These are phyloP conservation scores for Penicillium chermesinum DNA, from an alignment of 495 filamentous ascomycete species.

Conservation along the genomic window DNA sequence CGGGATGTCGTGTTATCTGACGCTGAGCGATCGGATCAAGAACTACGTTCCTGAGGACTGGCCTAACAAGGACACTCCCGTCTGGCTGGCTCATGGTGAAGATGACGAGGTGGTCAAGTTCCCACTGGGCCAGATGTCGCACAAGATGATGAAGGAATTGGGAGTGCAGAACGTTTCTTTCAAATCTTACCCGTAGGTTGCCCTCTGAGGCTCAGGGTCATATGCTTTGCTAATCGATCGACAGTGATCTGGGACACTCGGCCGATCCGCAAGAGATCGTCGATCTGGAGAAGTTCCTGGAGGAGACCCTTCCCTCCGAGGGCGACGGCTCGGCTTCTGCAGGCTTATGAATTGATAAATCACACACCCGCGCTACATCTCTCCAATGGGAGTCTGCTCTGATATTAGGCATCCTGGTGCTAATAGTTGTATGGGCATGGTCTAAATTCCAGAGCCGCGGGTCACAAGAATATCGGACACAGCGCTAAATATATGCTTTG, in stretches of 20 bases:
- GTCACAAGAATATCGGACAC: neutral
- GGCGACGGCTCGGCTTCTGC: slow-evolving; percentile 45
- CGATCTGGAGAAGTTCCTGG: slow-evolving; percentile 74
- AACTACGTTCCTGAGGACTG: slow-evolving; percentile 58
- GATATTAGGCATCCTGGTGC: slow-evolving; percentile 40
- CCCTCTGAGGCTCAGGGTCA: neutral
- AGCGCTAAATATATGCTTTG: neutral
- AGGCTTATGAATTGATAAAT: slow-evolving; percentile 43
- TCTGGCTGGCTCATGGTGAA: slow-evolving; percentile 84
- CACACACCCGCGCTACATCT: neutral
- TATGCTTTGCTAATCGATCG: slow-evolving; percentile 13
- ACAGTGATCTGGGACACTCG: slow-evolving; percentile 65
- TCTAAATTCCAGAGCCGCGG: slow-evolving; percentile 10
- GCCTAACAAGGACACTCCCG: slow-evolving; percentile 71
- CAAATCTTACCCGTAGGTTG: slow-evolving; percentile 65
- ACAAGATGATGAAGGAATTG: slow-evolving; percentile 54
- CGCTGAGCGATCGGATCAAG: slow-evolving; percentile 66
- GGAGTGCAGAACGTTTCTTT: slow-evolving; percentile 67
- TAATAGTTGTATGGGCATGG: slow-evolving; percentile 46
- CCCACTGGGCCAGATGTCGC: slow-evolving; percentile 61
- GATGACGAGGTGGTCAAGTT: slow-evolving; percentile 65
- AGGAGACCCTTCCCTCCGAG: slow-evolving; percentile 56
- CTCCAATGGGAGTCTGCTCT: slow-evolving; percentile 17
- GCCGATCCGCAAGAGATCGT: slow-evolving; percentile 76
- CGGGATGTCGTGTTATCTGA: slow-evolving; percentile 76